Evolutionary conservation across 805 yeast species (phyloP).

Genomic region (Kazachstania kunashirensis): DNA sequence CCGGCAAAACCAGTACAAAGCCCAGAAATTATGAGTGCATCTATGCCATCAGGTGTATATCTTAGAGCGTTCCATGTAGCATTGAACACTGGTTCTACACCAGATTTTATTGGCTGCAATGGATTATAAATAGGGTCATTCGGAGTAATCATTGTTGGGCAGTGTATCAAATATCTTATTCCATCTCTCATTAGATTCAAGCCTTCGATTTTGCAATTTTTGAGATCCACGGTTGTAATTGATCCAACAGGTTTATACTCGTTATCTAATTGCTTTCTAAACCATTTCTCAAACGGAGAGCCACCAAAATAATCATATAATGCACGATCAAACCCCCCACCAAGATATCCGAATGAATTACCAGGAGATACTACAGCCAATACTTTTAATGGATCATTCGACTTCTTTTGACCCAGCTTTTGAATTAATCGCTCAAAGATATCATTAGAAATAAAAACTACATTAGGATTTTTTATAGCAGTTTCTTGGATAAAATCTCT

Average conservation of each 20-base stretch:
- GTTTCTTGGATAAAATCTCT: constrained; percentile 7
- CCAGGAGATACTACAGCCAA: constrained; percentile 41
- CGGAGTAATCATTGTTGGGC: constrained; percentile 29
- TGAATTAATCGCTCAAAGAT: constrained; percentile 8
- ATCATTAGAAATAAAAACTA: constrained; percentile 11
- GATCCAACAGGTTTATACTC: constrained; percentile 22
- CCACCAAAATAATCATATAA: constrained; percentile 22
- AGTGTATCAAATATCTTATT: constrained; percentile 21
- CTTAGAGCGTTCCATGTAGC: constrained; percentile 22
- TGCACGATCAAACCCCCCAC: constrained; percentile 42
- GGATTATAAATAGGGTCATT: constrained; percentile 11
- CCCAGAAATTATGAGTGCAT: constrained; percentile 25
- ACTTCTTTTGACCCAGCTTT: not conserved
- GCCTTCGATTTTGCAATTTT: constrained; percentile 4
- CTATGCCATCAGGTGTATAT: constrained; percentile 14
- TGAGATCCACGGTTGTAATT: constrained; percentile 16
- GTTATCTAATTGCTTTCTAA: constrained; percentile 15
- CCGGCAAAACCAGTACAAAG: constrained; percentile 28
- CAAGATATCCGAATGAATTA: constrained; percentile 40
- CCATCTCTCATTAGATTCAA: constrained; percentile 4
- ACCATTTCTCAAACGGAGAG: constrained; percentile 21
- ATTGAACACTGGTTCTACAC: constrained; percentile 24
- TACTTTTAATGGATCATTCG: constrained; percentile 1
- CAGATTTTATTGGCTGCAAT: constrained; percentile 13
- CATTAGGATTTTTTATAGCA: constrained; percentile 4